Evolutionary conservation across 2,329 filamentous ascomycete species (phyloP), one percentile per base, ranked within the genome.

Genomic region (Thelonectria olida): DNA sequence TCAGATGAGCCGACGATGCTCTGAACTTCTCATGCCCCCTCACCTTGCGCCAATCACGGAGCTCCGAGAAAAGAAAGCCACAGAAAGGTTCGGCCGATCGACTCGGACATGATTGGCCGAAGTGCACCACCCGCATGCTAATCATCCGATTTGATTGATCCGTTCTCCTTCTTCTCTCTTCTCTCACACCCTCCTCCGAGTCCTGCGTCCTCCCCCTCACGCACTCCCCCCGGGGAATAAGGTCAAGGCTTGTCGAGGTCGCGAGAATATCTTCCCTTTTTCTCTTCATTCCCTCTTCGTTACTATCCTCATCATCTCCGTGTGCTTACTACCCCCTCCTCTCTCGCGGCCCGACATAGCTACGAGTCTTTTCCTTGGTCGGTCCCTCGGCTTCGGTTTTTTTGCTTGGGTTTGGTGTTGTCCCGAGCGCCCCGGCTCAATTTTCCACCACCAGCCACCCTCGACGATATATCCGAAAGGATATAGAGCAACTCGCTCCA

Each of bases 1-100:
- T 69, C 41, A 54, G 54, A 65, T 63, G 54, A 65, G 62, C 49
- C 63, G 63, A 69, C 68, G 12, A 23, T 50, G 55, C 31, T 34
- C 15, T 15, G 12, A 15, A 13, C 31, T 59, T 36, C 49, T 54
- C 54, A 61, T 71, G 65, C 5, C 72, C 75, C 75, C 75, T 70
- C 74, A 72, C 50, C 22, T 27, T 12, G 6, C 54, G 28, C 75
- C 75, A 78, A 78, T 78, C 71, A 74, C 34, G 59, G 59, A 54
- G 53, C 36, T 39, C 45, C 34, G 47, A 42, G 54, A 22, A 36
- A 10, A 38, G 45, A 47, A 55, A 34, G 45, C 31, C 39, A 58
- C 23, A 56, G 53, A 66, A 65, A 58, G 63, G 65, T 67, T 63
- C 57, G 57, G 52, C 45, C 66, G 68, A 68, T 71, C 67, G 49